These are phyloP conservation scores for Arabis alpina DNA, from an alignment of 345 rosid genomes.

Conservation along the genomic window DNA sequence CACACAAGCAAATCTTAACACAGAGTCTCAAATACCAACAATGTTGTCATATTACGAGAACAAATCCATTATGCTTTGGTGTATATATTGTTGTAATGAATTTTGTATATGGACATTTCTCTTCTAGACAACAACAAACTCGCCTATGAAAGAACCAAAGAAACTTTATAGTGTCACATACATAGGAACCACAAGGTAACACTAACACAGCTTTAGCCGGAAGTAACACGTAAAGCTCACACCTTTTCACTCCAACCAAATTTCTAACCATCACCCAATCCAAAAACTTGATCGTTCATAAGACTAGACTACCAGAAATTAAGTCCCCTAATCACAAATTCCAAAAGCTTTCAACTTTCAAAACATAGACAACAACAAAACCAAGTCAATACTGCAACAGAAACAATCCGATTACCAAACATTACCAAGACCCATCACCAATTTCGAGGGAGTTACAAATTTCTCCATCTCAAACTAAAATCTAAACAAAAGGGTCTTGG, in stretches of 20 bases:
- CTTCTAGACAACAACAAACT: background rate
- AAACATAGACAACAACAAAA: constrained; percentile 10
- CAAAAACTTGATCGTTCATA: background rate
- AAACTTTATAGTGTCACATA: background rate
- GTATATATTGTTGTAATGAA: too few relatives aligned
- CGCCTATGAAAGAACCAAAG: background rate
- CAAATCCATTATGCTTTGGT: too few relatives aligned
- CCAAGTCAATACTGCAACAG: too few relatives aligned
- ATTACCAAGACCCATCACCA: background rate
- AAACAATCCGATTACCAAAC: background rate
- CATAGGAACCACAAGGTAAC: constrained; percentile 24
- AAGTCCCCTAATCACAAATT: background rate
- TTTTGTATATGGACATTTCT: too few relatives aligned
- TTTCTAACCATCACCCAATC: constrained; percentile 20
- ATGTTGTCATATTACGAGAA: background rate
- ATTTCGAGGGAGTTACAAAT: background rate
- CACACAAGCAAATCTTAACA: background rate
- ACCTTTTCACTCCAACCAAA: constrained; percentile 1
- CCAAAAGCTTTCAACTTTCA: constrained; percentile 19
- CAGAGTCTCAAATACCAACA: constrained; percentile 8
- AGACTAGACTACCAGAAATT: background rate
- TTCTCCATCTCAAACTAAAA: background rate
- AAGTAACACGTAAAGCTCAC: constrained; percentile 22
- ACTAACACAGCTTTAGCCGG: background rate
- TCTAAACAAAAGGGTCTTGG: background rate